Evolutionary conservation across 148 eudicot genomes (phyloP), one percentile per base, ranked within the genome.

Genomic region (Nyssa sinensis): DNA sequence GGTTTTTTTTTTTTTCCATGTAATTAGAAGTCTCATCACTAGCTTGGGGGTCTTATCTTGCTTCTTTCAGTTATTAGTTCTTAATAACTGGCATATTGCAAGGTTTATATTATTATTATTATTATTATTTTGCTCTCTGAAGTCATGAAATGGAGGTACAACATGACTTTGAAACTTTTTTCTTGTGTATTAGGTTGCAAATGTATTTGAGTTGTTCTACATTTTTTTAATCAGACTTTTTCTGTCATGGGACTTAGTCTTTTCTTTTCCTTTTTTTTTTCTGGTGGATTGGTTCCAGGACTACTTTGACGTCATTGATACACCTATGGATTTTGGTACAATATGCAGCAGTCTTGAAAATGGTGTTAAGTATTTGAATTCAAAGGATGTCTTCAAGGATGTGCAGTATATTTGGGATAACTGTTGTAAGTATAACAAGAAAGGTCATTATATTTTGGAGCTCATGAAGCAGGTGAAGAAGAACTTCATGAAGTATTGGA

Each of bases 241-340:
- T 11, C n/a, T 65, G 69, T 65, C 3, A 37, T 31, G 13, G 13
- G n/a, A 53, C 41, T 47, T 66, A 39, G 2, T 62, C 19, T 31
- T 27, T n/a, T 19, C 27, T 30, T 29, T 51, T 68, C 62, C 39
- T 66, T 73, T 41, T 33, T 66, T 61, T 53, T 67, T 28, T 25
- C 31, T 7, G 0, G 14, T 24, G 64, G 12, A 28, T 12, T 81
- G 32, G 60, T 55, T 74, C 34, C 81, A 90, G 95, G 92, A 90
- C 73, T 88, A 90, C 79, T 85, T 84, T 76, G 89, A 90, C 74
- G 81, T 88, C 70, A 85, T 90, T 78, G 84, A 88, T 75, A 90
- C 85, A 19, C 95, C 92, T 30, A 88, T 90, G 92, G 95, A 90
- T 82, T 88, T 90, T 77, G 88, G 92, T 51, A 88, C 92, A 44